Conservation (phyloP, 208 protist genomes). For the Porcisia hertigi region DNA sequence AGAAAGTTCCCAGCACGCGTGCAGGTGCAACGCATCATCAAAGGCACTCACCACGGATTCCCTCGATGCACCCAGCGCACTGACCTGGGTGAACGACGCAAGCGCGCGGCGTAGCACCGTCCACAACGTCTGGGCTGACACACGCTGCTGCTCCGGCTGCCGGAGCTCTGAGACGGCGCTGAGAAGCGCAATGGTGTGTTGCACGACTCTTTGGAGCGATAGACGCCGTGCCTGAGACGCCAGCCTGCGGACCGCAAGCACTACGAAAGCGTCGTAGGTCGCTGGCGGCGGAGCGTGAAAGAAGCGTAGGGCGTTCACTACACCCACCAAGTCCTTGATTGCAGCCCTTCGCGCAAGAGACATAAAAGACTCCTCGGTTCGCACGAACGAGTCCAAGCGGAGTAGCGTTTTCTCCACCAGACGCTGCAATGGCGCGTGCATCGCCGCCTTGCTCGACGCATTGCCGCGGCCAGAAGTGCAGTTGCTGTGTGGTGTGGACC, state of each 20-base stretch:
- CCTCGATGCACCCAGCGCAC: not conserved
- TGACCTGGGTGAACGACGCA: not conserved
- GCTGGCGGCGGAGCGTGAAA: constrained; percentile 72
- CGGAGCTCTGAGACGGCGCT: constrained; percentile 23
- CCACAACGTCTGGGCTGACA: constrained; percentile 23
- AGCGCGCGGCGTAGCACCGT: constrained; percentile 14
- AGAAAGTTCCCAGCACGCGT: constrained; percentile 12
- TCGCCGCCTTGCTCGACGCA: constrained; percentile 18
- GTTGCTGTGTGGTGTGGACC: constrained; percentile 7
- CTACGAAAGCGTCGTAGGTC: constrained; percentile 62
- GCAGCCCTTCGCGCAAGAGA: constrained; percentile 32
- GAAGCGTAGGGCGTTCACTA: constrained; percentile 48
- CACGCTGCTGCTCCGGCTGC: constrained; percentile 24
- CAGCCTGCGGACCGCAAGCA: constrained; percentile 13
- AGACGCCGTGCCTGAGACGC: not conserved
- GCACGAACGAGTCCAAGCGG: constrained; percentile 55
- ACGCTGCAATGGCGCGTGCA: constrained; percentile 43
- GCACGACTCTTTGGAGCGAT: constrained; percentile 9
- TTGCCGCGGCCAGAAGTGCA: constrained; percentile 2
- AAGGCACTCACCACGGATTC: not conserved
- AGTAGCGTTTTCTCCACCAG: constrained; percentile 43
- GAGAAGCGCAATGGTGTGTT: constrained; percentile 32
- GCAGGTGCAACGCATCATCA: constrained; percentile 2
- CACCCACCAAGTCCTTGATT: constrained; percentile 47
- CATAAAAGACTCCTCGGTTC: constrained; percentile 25